Evolutionary conservation across 768 basidiomycete species (phyloP), one percentile per base, ranked within the genome.

Genomic region (Amanita rubescens): DNA sequence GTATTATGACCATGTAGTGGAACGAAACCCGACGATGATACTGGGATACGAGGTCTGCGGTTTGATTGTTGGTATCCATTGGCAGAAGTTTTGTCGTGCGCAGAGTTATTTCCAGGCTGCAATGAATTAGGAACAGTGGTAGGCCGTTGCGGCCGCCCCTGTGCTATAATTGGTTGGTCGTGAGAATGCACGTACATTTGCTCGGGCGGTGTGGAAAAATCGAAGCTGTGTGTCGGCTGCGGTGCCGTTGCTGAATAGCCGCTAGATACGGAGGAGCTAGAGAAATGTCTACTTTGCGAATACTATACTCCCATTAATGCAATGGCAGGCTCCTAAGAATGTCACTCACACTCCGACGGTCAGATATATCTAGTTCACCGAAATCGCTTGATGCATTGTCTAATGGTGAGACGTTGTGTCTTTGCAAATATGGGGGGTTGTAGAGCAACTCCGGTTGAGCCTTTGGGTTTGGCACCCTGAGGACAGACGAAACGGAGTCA

Each of bases 341-440:
- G 12, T 32, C 27, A 50, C 38, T 38, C 17, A 50, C 49, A 17
- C 81, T 59, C 80, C 74, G 72, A 51, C 67, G 64, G 56, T 74
- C 73, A 46, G 74, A 71, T 17, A 90, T 63, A 8, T 77, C 76
- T 56, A 92, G 72, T 58, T 87, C 85, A 14, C 77, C 76, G 56
- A 90, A 84, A 46, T 85, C 83, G 54, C 76, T 78, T 19, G 79
- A 66, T n/a, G 88, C 52, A 37, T 72, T 71, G 56, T 85, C 84
- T 22, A 84, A 63, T 1, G 76, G 69, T 14, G 75, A 63, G 20
- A 62, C 54, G 27, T 67, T 66, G 57, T 67, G 73, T 34, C 74
- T 70, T 47, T 76, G 77, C 55, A 90, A 87, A 60, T 92, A 92
- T 1, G 82, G 81, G 0, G 87, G 81, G 34, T 79, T 78, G 62